Conservation (phyloP, 352 stramenopile species). For the Phytophthora litchii region DNA sequence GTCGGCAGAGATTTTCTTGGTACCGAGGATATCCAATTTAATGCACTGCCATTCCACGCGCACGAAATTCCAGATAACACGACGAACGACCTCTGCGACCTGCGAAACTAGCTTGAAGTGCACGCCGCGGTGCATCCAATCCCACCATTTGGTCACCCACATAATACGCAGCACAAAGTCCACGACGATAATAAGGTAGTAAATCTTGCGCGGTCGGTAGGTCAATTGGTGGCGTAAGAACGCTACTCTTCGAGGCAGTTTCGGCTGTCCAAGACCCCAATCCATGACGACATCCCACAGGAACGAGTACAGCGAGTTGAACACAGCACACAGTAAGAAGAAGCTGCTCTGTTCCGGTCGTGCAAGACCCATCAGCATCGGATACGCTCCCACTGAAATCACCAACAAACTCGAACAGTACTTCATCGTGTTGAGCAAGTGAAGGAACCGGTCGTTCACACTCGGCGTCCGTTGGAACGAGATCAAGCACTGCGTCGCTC, state of each 20-base stretch:
- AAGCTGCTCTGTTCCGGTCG: conserved; percentile 62
- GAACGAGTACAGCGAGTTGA: conserved; percentile 97
- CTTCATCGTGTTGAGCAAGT: conserved; percentile 88
- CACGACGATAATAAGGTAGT: conserved; percentile 92
- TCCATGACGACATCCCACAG: conserved; percentile 98
- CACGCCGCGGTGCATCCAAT: conserved; percentile 75
- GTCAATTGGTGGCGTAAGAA: conserved; percentile 77
- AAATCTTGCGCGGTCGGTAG: conserved; percentile 69
- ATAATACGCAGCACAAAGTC: conserved; percentile 95
- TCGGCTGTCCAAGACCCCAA: conserved; percentile 91
- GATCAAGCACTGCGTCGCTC: conserved; percentile 80
- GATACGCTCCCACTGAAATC: conserved; percentile 78
- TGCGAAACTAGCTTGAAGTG: conserved; percentile 86
- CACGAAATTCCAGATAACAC: conserved; percentile 94
- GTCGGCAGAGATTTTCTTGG: conserved; percentile 64
- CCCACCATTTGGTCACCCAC: conserved; percentile 93
- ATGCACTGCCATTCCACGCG: conserved; percentile 93
- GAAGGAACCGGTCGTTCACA: conserved; percentile 78
- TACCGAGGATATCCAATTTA: conserved; percentile 70
- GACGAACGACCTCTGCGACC: conserved; percentile 92
- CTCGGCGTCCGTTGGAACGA: conserved; percentile 76
- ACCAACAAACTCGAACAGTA: conserved; percentile 83
- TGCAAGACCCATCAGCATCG: conserved; percentile 64
- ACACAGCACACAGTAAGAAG: conserved; percentile 81
- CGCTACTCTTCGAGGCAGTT: conserved; percentile 41